Base-by-base conservation (phyloP, 2,329 filamentous ascomycete species). In the Fusarium denticulatum region DNA sequence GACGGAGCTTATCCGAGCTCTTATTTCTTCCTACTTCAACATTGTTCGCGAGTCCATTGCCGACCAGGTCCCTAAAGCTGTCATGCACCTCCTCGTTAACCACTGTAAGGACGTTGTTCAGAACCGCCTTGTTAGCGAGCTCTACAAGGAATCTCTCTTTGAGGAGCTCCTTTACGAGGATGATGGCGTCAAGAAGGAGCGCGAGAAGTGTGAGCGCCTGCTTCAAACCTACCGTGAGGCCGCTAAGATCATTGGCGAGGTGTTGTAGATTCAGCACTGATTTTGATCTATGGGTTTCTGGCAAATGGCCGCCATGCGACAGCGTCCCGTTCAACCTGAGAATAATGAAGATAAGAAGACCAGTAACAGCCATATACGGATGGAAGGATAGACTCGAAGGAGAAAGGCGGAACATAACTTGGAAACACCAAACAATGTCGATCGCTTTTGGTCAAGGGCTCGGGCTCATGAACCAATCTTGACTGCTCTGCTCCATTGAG, bases 21-120 rank as follows among this genome's bases (percentile, higher is more conserved):
- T 99, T 64, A 99, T 99, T 82, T 97, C 94, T 37, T 98, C 95
- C 3, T 99, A 99, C 87, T 99, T 99, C 87, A 97, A 97, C 82
- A 99, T 99, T 79, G 96, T 99, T 52, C 94, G 96, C 72, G 96
- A 99, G 84, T 96, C 94, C n/a, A 97, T 98, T 78, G 96, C 96
- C 49, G 96, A 99, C 81, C 96, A 98, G 84, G 96, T 99, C 16
- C 96, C 96, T 75, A 99, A 99, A 85, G 96, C 96, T 10, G 93
- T 99, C 77, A 99, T 99, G 96, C 96, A 99, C 82, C 90, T 99
- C 52, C 89, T 99, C 39, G 96, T 99, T 80, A 99, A 99, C 84
- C 94, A 98, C 86, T 97, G 94, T 85, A 98, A 98, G 83, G 96
- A 99, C 76, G 96, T 96, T 18, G 95, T 99, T 37, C 96, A 99